These are phyloP conservation scores for Oryza brachyantha DNA, from an alignment of 176 grass and related monocot genomes.

Conservation along the genomic window DNA sequence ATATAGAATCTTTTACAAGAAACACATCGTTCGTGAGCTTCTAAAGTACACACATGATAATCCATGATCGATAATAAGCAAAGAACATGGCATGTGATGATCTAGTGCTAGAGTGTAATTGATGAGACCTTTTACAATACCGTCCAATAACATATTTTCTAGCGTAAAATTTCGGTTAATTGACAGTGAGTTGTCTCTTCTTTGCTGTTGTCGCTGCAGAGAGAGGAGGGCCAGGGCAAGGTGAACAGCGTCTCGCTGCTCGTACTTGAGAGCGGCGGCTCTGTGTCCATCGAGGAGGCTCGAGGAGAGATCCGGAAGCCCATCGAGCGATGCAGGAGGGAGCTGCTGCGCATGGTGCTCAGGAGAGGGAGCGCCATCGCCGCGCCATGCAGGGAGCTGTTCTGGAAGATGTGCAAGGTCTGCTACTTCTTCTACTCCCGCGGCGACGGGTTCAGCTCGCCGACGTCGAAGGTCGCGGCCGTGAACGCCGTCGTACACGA, in stretches of 20 bases:
- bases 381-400: conserved; percentile 58
- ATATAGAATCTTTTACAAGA: too few relatives aligned
- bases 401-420: conserved; percentile 87
- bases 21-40: too few relatives aligned
- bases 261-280: not conserved
- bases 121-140: too few relatives aligned
- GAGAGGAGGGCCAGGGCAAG: conserved; percentile 51
- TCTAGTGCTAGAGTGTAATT: too few relatives aligned
- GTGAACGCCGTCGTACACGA: conserved; percentile 52
- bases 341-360: conserved; percentile 46
- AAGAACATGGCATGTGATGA: too few relatives aligned
- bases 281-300: conserved; percentile 27
- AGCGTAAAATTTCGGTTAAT: too few relatives aligned
- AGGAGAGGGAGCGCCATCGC: conserved; percentile 38
- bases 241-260: conserved; percentile 42
- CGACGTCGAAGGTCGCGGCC: conserved; percentile 43
- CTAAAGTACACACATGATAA: too few relatives aligned
- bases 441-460: conserved; percentile 56
- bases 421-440: conserved; percentile 59
- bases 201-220: conserved; percentile 23
- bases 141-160: too few relatives aligned
- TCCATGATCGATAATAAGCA: too few relatives aligned
- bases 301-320: conserved; percentile 15
- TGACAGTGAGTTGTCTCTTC: too few relatives aligned
- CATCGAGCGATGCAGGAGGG: conserved; percentile 20